Conservation (phyloP, 2,329 filamentous ascomycete species). For the Talaromyces sp. region DNA sequence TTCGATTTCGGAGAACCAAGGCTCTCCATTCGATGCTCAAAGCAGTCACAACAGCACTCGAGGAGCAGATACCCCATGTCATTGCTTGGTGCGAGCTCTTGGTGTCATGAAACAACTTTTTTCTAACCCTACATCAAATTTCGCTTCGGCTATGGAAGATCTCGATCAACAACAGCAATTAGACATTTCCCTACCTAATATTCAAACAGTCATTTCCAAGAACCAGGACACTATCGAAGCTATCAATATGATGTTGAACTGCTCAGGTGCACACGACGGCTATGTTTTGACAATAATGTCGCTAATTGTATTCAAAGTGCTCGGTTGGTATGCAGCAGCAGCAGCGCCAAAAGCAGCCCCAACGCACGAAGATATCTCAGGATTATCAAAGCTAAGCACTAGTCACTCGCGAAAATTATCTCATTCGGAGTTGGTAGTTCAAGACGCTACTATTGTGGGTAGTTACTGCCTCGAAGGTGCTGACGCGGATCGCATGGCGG, state of each 20-base stretch:
- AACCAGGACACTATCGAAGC: conserved; percentile 30
- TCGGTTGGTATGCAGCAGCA: conserved; percentile 31
- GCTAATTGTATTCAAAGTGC: conserved; percentile 34
- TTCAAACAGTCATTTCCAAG: neutral
- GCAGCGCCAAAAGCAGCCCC: conserved; percentile 11
- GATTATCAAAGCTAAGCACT: neutral
- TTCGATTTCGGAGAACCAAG: neutral
- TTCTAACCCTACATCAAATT: neutral
- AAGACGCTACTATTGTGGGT: neutral
- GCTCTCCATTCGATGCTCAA: neutral
- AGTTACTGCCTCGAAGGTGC: conserved; percentile 22
- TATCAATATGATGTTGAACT: conserved; percentile 31
- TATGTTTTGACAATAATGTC: conserved; percentile 33
- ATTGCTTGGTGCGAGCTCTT: neutral
- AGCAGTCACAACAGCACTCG: neutral
- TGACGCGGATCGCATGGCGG: conserved; percentile 25
- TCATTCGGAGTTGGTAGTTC: neutral
- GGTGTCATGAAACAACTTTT: neutral
- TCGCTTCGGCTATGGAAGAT: neutral
- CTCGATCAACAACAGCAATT: neutral
- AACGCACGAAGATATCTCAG: neutral
- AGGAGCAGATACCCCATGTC: neutral
- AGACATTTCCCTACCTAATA: neutral
- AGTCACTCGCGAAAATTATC: neutral
- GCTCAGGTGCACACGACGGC: conserved; percentile 32